Evolutionary conservation across 306 rosid genomes (phyloP).

Genomic region (Cicer arietinum): DNA sequence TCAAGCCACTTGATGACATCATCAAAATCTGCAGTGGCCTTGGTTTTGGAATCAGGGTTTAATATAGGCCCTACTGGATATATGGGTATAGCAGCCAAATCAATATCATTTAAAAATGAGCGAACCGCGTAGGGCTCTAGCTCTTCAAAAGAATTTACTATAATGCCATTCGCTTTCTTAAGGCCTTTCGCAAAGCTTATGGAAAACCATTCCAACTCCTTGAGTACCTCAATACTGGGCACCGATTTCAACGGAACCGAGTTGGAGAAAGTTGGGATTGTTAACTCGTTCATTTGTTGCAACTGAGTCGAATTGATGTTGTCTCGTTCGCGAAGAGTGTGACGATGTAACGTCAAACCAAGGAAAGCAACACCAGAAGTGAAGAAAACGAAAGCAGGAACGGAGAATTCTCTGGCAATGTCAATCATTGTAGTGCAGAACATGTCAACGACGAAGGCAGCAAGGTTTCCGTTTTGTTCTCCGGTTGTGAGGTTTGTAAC

Average conservation of each 20-base stretch:
- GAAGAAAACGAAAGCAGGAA: slow-evolving; percentile 56
- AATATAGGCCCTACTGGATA: slow-evolving; percentile 64
- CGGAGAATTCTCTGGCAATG: slow-evolving; percentile 52
- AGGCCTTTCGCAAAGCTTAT: neutral
- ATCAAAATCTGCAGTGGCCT: neutral
- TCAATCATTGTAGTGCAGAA: slow-evolving; percentile 57
- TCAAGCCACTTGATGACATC: slow-evolving; percentile 67
- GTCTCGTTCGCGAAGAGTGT: slow-evolving; percentile 46
- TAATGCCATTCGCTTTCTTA: slow-evolving; percentile 48
- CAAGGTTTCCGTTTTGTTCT: slow-evolving; percentile 32
- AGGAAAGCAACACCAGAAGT: slow-evolving; percentile 50
- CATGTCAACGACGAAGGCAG: slow-evolving; percentile 68
- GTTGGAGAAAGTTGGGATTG: slow-evolving; percentile 43
- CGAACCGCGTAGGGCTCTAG: slow-evolving; percentile 51
- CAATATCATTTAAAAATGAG: neutral
- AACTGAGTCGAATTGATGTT: slow-evolving; percentile 14
- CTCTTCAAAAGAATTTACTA: slow-evolving; percentile 62
- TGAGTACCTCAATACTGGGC: neutral
- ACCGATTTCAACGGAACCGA: slow-evolving; percentile 43
- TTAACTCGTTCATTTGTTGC: slow-evolving; percentile 1
- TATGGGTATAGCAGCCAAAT: slow-evolving; percentile 6
- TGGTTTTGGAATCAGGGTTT: slow-evolving; percentile 6
- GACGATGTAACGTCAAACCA: slow-evolving; percentile 43
- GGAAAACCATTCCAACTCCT: neutral
- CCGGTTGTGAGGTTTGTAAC: slow-evolving; percentile 25